Base-by-base conservation (phyloP, 805 yeast species). In the Diddensiella transvaalensis region DNA sequence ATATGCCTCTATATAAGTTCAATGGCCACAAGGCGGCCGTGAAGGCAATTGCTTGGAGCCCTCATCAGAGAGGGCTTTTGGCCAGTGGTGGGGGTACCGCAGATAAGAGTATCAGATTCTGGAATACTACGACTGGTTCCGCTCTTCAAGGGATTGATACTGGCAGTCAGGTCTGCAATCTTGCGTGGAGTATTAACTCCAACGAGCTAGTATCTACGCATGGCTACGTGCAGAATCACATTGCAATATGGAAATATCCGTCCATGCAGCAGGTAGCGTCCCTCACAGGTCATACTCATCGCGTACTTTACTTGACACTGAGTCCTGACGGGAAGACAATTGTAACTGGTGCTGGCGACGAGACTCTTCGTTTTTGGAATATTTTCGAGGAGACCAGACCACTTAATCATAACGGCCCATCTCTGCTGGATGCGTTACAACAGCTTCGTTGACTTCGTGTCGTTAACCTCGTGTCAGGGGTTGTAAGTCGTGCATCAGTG, bases 311-410 rank as follows among this genome's bases (percentile, higher is more conserved):
- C 64, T 72, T 93, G 57, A 80, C 96, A 3, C 74, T 91, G 69
- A 85, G 96, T 17, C 96, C 97, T 0, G 98, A 93, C 68, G 99
- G 99, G 0, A 89, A 87, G 53, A 89, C 97, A 0, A 85, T 93
- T 11, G 99, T 91, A 2, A 90, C 99, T 0, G 99, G 99, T 1
- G 97, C 99, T 1, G 99, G 98, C 3, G 99, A 93, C 68, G 99
- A 93, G 66, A 93, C 99, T 0, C 70, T 93, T 48, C 68, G 99
- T 54, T 87, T 93, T 63, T 93, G 99, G 99, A 89, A 88, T 58
- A 85, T 90, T 1, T 93, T 90, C 69, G 96, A 87, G 51, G 87
- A 84, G 35, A 36, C 44, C 35, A 52, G 48, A 50, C 13, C 47
- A 8, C 33, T 41, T 18, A 24, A 18, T 6, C 46, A 47, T 17